Base-by-base conservation (phyloP, 306 rosid genomes). In the Prosopis cineraria region DNA sequence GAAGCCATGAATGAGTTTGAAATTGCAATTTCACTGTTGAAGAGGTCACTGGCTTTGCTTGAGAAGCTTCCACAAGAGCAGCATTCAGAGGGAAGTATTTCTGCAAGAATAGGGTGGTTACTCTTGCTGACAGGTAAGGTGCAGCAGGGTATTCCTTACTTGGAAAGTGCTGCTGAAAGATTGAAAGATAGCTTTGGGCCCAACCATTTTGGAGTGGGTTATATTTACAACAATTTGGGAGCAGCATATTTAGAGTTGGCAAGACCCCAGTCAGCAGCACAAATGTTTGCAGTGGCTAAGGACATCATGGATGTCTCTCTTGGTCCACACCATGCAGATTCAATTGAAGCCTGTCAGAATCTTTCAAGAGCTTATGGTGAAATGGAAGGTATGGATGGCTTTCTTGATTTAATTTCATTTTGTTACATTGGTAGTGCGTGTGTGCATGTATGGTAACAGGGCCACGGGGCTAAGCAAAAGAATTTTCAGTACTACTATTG, bases 131-230 rank as follows among this genome's bases (percentile, higher is more conserved):
- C 97, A 0, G 97, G 97, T 41, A 90, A 94, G 90, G 98, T 94
- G 53, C 85, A 85, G 68, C 89, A 94, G 78, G 97, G 97, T 70
- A 82, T 94, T 87, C 93, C 96, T 65, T 92, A 85, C 80, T 83
- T 90, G 93, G 98, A 92, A 88, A 83, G 88, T 83, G 97, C 97
- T 66, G 97, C 92, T 19, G 96, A 92, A 85, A 90, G 87, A 75
- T 83, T 92, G 88, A 90, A 84, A 78, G 97, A 92, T 77, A 87
- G 97, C 82, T 94, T 94, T 87, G 98, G 97, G 73, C 84, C 96
- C 84, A 94, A 88, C 85, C 98, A 94, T 88, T 94, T 90, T 85
- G 98, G 97, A 79, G 93, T 94, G 16, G 97, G 96, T 45, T 94
- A 94, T 75, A 89, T 94, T 55, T 94, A 92, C 90, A 94, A 92